Evolutionary conservation across 1,284 basidiomycete species (phyloP), one percentile per base, ranked within the genome.

Genomic region (Puccinia polysora): DNA sequence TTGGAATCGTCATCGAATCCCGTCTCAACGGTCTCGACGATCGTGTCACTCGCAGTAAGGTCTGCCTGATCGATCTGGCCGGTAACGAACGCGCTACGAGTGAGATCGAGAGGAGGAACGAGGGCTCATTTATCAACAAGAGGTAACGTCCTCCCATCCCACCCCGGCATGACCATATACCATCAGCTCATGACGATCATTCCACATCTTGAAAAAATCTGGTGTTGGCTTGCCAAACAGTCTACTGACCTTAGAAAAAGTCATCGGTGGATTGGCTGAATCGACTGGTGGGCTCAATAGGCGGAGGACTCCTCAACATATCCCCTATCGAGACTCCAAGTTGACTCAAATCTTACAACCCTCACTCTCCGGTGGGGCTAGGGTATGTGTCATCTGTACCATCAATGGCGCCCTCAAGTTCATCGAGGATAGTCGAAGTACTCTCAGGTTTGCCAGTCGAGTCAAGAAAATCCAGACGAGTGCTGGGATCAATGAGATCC

Each of bases 401-500:
- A 74, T 80, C 60, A 79, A 79, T 59, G 45, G 63, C 15, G 43
- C 69, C 25, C 73, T 76, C 0, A 64, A 67, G 7, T 81, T 89
- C n/a, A 82, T 92, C 5, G 83, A 86, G 2, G 92, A 95, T 81
- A 88, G 86, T 2, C 87, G 87, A 58, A 91, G 87, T 74, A 96
- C 91, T 0, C 82, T 95, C 18, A 84, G 88, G 59, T 97, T 98
- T 79, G 95, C 95, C 0, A 87, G 88, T 76, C 82, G 91, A 40
- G 88, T 93, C 78, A 93, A 93, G 83, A 87, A 86, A 76, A 83
- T 84, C 20, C 79, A 89, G 80, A 82, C 97, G 40, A 86, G 89
- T 74, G 95, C 95, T 0, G 86, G 89, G 81, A 90, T 90, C 84
- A 94, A 92, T 80, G 93, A 97, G 81, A 84, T 97, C 23, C 86